Percentiles rank a stretch among this genome's conserved stretches.
phyloP scores from a whole-genome alignment of 176 grass and related monocot species.

The barley (Hordeum vulgare) region DNA sequence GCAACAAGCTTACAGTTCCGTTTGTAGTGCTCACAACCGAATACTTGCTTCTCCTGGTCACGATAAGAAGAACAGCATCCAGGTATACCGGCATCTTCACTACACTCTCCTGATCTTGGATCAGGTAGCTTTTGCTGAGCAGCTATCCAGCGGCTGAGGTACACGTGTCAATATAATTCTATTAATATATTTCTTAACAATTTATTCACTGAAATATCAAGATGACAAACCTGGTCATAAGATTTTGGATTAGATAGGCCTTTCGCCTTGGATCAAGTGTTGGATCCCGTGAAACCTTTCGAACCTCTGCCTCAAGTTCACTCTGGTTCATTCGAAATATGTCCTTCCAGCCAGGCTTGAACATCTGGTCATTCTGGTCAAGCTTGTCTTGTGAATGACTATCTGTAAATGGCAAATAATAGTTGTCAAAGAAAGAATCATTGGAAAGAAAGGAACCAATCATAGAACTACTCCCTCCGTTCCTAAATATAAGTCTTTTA shows the following conservation, averaged over 20 bases:
- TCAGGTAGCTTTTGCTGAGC: slow-evolving; percentile 96
- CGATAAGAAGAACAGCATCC: slow-evolving; percentile 80
- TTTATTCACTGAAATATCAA: slow-evolving; percentile 18
- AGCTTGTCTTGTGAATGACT: slow-evolving; percentile 54
- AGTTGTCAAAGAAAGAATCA: slow-evolving; percentile 2
- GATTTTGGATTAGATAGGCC: slow-evolving; percentile 98
- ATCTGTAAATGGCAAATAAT: slow-evolving; percentile 33
- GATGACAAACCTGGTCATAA: slow-evolving; percentile 86
- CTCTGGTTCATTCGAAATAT: slow-evolving; percentile 99
- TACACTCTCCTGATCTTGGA: slow-evolving; percentile 41
- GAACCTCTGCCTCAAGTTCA: slow-evolving; percentile 94
- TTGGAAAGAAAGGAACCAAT: background rate
- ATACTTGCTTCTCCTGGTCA: slow-evolving; percentile 63
- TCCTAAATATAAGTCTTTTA: no score
- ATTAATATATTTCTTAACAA: background rate
- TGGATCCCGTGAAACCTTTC: slow-evolving; percentile 90
- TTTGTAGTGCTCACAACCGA: slow-evolving; percentile 98
- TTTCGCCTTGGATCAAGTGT: slow-evolving; percentile 96
- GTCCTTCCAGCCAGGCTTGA: slow-evolving; percentile 99
- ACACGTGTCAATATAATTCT: slow-evolving; percentile 20
- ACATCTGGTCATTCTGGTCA: slow-evolving; percentile 81
- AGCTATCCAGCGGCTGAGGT: slow-evolving; percentile 93
- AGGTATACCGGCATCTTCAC: slow-evolving; percentile 42
- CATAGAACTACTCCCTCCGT: no score
- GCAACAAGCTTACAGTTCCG: slow-evolving; percentile 96